Conservation (phyloP, 192 early-diverging fungal species). For the Spizellomyces punctatus region DNA sequence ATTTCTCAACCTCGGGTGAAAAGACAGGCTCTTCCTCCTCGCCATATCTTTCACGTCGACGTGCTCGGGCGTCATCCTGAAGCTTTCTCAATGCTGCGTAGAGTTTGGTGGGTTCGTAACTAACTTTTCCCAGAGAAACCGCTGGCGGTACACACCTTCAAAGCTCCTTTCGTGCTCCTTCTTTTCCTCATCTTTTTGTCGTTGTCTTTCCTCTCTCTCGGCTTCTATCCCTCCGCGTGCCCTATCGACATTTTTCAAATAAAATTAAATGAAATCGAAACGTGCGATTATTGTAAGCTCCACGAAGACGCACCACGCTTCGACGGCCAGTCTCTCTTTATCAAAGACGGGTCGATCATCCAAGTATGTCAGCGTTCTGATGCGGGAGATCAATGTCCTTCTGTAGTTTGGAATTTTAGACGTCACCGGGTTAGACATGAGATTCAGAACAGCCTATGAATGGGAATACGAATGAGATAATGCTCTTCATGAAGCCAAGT, state of each 20-base stretch:
- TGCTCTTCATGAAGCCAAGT: not conserved
- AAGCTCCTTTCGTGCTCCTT: constrained; percentile 56
- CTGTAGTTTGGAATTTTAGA: constrained; percentile 59
- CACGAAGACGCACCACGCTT: constrained; percentile 51
- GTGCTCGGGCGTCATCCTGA: constrained; percentile 42
- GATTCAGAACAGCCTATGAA: constrained; percentile 57
- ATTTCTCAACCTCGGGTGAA: constrained; percentile 27
- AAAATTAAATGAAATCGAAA: not conserved
- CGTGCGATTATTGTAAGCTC: not conserved
- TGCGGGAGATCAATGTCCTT: constrained; percentile 44
- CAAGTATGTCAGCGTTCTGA: constrained; percentile 53
- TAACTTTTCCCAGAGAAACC: not conserved
- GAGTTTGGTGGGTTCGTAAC: not conserved
- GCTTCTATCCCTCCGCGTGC: constrained; percentile 30
- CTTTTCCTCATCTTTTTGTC: constrained; percentile 51
- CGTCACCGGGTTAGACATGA: constrained; percentile 62
- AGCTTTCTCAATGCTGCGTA: constrained; percentile 43
- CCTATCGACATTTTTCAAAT: constrained; percentile 15
- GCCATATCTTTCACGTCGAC: constrained; percentile 40
- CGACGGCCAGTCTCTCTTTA: constrained; percentile 52
- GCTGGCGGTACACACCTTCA: constrained; percentile 44
- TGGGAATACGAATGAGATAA: not conserved
- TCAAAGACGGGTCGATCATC: constrained; percentile 67
- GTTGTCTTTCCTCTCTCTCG: constrained; percentile 47
- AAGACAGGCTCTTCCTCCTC: constrained; percentile 39